Base-by-base conservation (phyloP, 148 eudicot genomes). In the Fagopyrum esculentum region DNA sequence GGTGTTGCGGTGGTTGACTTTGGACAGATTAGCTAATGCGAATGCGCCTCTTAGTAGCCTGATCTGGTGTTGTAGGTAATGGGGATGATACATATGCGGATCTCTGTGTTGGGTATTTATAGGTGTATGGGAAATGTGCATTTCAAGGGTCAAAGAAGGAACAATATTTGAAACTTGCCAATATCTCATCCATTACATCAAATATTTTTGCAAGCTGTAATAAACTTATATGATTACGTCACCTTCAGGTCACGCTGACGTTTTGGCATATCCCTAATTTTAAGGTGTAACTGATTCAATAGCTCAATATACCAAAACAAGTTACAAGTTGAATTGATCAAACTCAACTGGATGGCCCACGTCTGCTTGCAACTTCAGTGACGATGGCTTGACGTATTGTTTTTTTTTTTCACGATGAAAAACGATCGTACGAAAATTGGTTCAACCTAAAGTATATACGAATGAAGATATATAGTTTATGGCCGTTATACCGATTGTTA, bases 121-220 rank as follows among this genome's bases (percentile, higher is more conserved):
- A 63, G 69, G 45, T 0, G 11, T 1, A 35, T 35, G 40, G 15
- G 69, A 30, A 44, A 30, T 30, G 44, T 1, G 44, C 9, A 30
- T 30, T 35, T 35, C 44, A 63, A 30, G 16, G 11, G 69, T 63
- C 69, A 63, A 63, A 22, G 29, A 30, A 9, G 69, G n/a, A 63
- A 30, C 45, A 49, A 49, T 49, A 35, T 35, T 35, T 35, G 52
- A 8, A 9, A 49, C 52, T 8, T 10, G 9, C 12, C 52, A 49
- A 49, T 49, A 63, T 63, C 69, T 30, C 69, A 63, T 2, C 69
- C 69, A 63, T 63, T 63, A 30, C 69, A 63, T 63, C 45, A 63
- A 9, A 29, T 4, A 19, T 10, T 59, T 19, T 29, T 63, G 6
- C 69, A 9, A 30, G 45, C 69, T 63, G 69, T 30, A 4, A 10